Conservation (phyloP, 352 stramenopile species). For the Sclerospora graminicola region DNA sequence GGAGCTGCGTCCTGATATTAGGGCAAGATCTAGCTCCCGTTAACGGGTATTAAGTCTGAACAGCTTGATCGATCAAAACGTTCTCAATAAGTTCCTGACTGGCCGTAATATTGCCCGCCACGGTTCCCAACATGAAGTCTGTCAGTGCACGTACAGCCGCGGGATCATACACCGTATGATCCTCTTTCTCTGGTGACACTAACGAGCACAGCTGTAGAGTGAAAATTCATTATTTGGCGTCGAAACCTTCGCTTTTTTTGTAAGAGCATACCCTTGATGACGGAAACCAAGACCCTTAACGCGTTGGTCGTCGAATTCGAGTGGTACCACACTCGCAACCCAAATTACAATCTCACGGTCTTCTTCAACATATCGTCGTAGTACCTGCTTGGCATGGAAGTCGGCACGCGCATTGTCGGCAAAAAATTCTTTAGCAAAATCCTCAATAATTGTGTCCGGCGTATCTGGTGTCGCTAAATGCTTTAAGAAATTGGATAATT, state of each 20-base stretch:
- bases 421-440: constrained; percentile 28
- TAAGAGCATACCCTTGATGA: constrained; percentile 34
- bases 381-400: constrained; percentile 27
- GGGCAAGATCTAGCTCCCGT: too few relatives aligned
- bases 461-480: constrained; percentile 24
- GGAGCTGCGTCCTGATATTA: too few relatives aligned
- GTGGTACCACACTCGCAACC: constrained; percentile 27
- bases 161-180: constrained; percentile 26
- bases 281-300: constrained; percentile 30
- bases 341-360: constrained; percentile 37
- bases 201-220: constrained; percentile 32
- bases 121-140: constrained; percentile 43
- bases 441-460: constrained; percentile 30
- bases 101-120: constrained; percentile 33
- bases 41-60: constrained; percentile 4
- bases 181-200: constrained; percentile 30
- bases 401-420: constrained; percentile 29
- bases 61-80: constrained; percentile 26
- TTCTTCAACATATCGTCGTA: constrained; percentile 27
- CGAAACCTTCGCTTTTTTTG: constrained; percentile 27
- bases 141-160: constrained; percentile 36
- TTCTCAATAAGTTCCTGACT: constrained; percentile 55
- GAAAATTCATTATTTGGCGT: constrained; percentile 24
- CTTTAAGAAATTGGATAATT: constrained; percentile 13
- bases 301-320: constrained; percentile 31